Evolutionary conservation across 805 yeast species (phyloP).

Genomic region (Pichia phayaonensis): DNA sequence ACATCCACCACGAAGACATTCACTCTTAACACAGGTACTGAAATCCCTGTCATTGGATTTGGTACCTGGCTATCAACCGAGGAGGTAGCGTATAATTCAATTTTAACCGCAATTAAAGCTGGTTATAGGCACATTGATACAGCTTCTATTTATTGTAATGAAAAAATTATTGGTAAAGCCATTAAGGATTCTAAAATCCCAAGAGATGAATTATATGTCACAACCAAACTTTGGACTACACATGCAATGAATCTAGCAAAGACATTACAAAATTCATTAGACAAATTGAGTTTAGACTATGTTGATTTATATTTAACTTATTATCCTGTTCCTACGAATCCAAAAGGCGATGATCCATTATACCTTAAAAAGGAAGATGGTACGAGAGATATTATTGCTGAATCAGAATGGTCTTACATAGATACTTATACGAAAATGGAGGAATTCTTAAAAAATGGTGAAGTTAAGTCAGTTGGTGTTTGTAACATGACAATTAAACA

Average conservation of each 20-base stretch:
- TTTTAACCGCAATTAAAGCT: slow-evolving; percentile 48
- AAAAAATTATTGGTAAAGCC: slow-evolving; percentile 51
- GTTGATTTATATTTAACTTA: slow-evolving; percentile 61
- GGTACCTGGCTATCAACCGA: slow-evolving; percentile 17
- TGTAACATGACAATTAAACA: slow-evolving; percentile 61
- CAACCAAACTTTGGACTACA: slow-evolving; percentile 56
- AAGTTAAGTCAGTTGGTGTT: slow-evolving; percentile 66
- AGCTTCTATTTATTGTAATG: slow-evolving; percentile 63
- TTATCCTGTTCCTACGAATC: slow-evolving; percentile 48
- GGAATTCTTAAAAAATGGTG: slow-evolving; percentile 43
- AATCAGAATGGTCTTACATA: slow-evolving; percentile 31
- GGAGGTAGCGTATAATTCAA: slow-evolving; percentile 49
- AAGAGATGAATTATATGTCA: slow-evolving; percentile 48
- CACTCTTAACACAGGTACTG: slow-evolving; percentile 10
- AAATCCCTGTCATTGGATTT: slow-evolving; percentile 15
- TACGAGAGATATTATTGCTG: slow-evolving; percentile 25
- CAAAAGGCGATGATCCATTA: slow-evolving; percentile 30
- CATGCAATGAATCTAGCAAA: slow-evolving; percentile 32
- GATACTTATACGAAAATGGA: slow-evolving; percentile 67
- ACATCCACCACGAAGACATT: background rate
- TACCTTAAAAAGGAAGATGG: slow-evolving; percentile 32
- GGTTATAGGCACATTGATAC: slow-evolving; percentile 78
- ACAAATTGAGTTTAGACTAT: slow-evolving; percentile 47
- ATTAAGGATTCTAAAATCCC: slow-evolving; percentile 54
- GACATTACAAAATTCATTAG: slow-evolving; percentile 45